Conservation (phyloP, 371 early-diverging fungal genomes). For the Mortierella sp. region DNA sequence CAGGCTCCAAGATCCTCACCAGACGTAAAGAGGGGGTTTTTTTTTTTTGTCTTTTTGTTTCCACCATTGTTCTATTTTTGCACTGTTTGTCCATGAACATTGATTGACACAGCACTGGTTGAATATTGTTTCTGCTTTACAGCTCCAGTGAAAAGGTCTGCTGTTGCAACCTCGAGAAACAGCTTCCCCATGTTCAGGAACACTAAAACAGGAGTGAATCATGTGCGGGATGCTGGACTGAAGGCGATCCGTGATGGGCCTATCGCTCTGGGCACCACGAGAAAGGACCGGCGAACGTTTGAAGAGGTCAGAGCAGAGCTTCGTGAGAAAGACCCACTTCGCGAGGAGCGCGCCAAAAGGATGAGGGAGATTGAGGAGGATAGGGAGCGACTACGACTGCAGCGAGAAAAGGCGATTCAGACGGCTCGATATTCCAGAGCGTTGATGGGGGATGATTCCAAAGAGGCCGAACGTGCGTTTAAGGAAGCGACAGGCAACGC, state of each 20-base stretch:
- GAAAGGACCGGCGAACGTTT: constrained; percentile 28
- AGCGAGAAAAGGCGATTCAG: constrained; percentile 41
- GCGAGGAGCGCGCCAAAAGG: constrained; percentile 28
- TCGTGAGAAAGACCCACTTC: constrained; percentile 17
- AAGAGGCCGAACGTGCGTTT: constrained; percentile 38
- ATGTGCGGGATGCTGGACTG: constrained; percentile 36
- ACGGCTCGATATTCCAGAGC: constrained; percentile 34
- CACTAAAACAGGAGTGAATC: constrained; percentile 22
- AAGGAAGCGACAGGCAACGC: constrained; percentile 25
- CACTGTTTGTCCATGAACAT: too few species aligned
- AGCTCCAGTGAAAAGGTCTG: constrained; percentile 31
- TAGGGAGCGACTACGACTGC: constrained; percentile 20
- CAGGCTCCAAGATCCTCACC: constrained; percentile 33
- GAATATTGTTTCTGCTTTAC: background rate
- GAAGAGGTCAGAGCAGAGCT: constrained; percentile 29
- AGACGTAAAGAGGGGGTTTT: constrained; percentile 19
- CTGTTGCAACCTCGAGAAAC: constrained; percentile 21
- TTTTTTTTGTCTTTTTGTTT: background rate
- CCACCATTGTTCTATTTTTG: background rate
- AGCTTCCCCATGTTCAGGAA: constrained; percentile 29
- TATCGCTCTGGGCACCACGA: constrained; percentile 36
- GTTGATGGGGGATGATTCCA: constrained; percentile 29
- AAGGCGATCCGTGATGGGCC: constrained; percentile 40
- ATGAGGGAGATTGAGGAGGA: constrained; percentile 42
- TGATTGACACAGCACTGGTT: background rate